Conservation (phyloP, 176 grass and related monocot species). For the Puccinellia tenuiflora region DNA sequence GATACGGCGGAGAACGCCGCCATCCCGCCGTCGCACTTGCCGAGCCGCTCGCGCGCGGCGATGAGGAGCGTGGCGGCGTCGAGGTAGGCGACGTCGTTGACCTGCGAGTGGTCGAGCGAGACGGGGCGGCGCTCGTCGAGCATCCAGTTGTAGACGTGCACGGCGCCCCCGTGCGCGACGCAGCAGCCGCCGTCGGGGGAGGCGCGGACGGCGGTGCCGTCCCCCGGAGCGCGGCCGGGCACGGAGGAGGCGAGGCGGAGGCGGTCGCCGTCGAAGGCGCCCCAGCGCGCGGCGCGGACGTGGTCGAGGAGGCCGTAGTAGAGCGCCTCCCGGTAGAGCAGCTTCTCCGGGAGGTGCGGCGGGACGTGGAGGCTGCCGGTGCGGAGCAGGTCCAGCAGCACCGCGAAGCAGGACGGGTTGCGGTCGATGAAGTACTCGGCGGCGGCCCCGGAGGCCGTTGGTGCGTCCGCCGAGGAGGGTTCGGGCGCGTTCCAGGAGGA, state of each 20-base stretch:
- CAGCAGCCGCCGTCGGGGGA: conserved; percentile 85
- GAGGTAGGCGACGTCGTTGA: conserved; percentile 89
- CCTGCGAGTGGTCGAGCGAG: conserved; percentile 66
- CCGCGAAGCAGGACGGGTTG: conserved; percentile 81
- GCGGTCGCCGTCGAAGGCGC: conserved; percentile 68
- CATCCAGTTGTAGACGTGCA: conserved; percentile 96
- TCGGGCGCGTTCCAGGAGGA: conserved; percentile 66
- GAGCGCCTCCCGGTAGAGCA: conserved; percentile 83
- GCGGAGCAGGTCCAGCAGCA: conserved; percentile 84
- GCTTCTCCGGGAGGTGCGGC: conserved; percentile 62
- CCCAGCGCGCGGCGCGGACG: conserved; percentile 74
- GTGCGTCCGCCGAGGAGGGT: background rate
- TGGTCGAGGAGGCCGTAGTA: conserved; percentile 82
- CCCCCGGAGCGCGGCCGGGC: conserved; percentile 62
- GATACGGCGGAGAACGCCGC: conserved; percentile 66
- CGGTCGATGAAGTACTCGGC: conserved; percentile 91
- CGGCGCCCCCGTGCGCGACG: conserved; percentile 85
- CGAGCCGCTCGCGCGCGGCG: conserved; percentile 64
- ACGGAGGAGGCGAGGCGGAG: conserved; percentile 49
- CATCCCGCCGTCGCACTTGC: conserved; percentile 67
- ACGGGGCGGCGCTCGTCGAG: conserved; percentile 72
- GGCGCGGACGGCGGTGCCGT: conserved; percentile 83
- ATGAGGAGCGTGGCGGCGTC: conserved; percentile 58
- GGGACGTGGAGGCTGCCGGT: conserved; percentile 78
- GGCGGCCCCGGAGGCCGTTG: background rate